Evolutionary conservation across 306 rosid genomes (phyloP), one percentile per base, ranked within the genome.

Genomic region (Malus sieversii): DNA sequence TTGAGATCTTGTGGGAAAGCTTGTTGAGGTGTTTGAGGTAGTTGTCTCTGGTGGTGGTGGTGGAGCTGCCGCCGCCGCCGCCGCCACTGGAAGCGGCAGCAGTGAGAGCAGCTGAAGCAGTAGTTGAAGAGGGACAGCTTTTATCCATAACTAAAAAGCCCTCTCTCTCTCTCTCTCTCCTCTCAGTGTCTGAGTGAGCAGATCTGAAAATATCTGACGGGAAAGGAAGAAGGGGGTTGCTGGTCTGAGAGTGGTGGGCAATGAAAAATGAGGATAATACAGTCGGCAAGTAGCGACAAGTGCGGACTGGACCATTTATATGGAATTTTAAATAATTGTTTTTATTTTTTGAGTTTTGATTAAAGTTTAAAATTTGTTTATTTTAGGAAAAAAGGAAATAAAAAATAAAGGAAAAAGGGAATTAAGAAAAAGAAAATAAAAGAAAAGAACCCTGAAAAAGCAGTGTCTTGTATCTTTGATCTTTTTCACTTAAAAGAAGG

Each of bases 1-100:
- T 96, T n/a, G 97, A 83, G 85, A 96, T 96, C 82, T 90, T 96
- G 82, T 96, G 99, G 2, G 99, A 96, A 20, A 96, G 92, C 87
- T 90, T 96, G 89, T 87, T 90, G 69, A 96, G 87, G 62, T 92
- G 97, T 27, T 86, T 83, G 15, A 96, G 91, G 72, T 88, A 92
- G 5, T 89, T 85, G n/a, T 92, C 91, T 58, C 83, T 80, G 75
- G 59, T 55, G 20, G 55, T 51, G 55, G 55, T 5, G 20, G 55
- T 51, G n/a, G 79, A 33, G 69, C 64, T 61, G 53, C 52, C 55
- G 38, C 70, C 55, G 53, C 52, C 55, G 38, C 70, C 55, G 44
- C 61, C 63, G 6, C 61, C 42, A 20, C 65, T 65, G 27, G 52
- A 65, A 14, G 40, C 65, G 3, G 76, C 67, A 4, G 70, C 68